Base-by-base conservation (phyloP, 257 asterid species). In the Gardenia jasminoides region DNA sequence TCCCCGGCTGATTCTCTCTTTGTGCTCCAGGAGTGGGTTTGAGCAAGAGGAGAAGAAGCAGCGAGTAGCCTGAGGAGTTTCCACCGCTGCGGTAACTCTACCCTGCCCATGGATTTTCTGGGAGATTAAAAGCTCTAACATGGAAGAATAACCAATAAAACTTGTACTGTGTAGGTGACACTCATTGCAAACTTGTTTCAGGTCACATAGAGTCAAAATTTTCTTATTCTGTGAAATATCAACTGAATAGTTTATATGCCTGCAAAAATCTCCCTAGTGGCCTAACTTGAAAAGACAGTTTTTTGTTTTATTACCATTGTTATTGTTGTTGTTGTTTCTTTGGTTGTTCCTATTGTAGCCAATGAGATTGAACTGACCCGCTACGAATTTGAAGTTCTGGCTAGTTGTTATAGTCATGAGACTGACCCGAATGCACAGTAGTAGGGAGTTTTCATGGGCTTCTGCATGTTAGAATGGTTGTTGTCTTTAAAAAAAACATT, bases 11-110 rank as follows among this genome's bases (percentile, higher is more conserved):
- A 52, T n/a, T 73, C n/a, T 76, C 65, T 76, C n/a, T 6, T 56
- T 65, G 47, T 71, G 64, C 46, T 78, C 65, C 98, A 94, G 99
- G 95, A 86, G n/a, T n/a, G 82, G 99, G 97, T 80, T 87, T 88
- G 78, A n/a, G 92, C 95, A n/a, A 43, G 97, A 93, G 80, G 99
- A 94, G 89, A 85, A 28, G 88, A 46, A 89, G 86, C 79, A 85
- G 85, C n/a, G n/a, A n/a, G 87, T 81, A 91, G 87, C 98, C 99
- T 5, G 98, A 93, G 88, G 94, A 88, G 83, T 75, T n/a, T n/a
- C n/a, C n/a, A n/a, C n/a, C n/a, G n/a, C n/a, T n/a, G n/a, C 89
- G 6, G 85, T 39, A n/a, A n/a, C n/a, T n/a, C n/a, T n/a, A n/a
- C n/a, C n/a, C n/a, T n/a, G n/a, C n/a, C n/a, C 44, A 15, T 56